These are phyloP conservation scores for Tricholoma furcatifolium DNA, from an alignment of 768 basidiomycete species.

Conservation along the genomic window DNA sequence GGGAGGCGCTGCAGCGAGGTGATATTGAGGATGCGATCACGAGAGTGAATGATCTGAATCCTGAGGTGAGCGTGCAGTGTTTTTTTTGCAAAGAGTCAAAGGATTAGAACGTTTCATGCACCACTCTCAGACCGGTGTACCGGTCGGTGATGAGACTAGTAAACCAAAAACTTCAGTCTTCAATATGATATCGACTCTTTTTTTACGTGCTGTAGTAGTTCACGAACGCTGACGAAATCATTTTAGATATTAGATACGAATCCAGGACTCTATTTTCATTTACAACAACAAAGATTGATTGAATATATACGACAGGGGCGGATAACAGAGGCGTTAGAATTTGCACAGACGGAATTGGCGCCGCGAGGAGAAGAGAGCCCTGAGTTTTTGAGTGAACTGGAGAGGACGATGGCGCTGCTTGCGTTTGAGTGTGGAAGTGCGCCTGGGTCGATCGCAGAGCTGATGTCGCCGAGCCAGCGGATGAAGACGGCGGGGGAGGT, in stretches of 20 bases:
- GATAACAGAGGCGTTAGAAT: slow-evolving; percentile 77
- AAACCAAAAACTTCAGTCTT: slow-evolving; percentile 92
- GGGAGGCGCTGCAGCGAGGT: slow-evolving; percentile 90
- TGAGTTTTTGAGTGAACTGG: slow-evolving; percentile 88
- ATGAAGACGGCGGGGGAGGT: slow-evolving; percentile 95
- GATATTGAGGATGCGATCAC: slow-evolving; percentile 95
- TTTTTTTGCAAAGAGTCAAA: slow-evolving; percentile 33
- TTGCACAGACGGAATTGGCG: slow-evolving; percentile 93
- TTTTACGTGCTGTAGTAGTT: slow-evolving; percentile 10
- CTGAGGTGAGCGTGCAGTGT: slow-evolving; percentile 76
- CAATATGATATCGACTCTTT: slow-evolving; percentile 71
- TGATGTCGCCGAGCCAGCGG: slow-evolving; percentile 84
- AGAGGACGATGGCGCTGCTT: slow-evolving; percentile 92
- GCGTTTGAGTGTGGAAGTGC: slow-evolving; percentile 68
- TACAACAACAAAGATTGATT: slow-evolving; percentile 95
- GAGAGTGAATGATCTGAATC: slow-evolving; percentile 93
- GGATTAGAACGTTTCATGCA: slow-evolving; percentile 97
- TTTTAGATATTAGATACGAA: slow-evolving; percentile 93
- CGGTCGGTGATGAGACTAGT: slow-evolving; percentile 80
- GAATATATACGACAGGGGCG: slow-evolving; percentile 87
- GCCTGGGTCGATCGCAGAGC: slow-evolving; percentile 69
- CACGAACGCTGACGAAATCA: slow-evolving; percentile 20
- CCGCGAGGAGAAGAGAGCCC: slow-evolving; percentile 94
- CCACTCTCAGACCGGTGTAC: slow-evolving; percentile 84
- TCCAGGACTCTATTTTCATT: slow-evolving; percentile 88